Conservation (phyloP, 2,329 filamentous ascomycete species). For the Xylariaceae sp. region DNA sequence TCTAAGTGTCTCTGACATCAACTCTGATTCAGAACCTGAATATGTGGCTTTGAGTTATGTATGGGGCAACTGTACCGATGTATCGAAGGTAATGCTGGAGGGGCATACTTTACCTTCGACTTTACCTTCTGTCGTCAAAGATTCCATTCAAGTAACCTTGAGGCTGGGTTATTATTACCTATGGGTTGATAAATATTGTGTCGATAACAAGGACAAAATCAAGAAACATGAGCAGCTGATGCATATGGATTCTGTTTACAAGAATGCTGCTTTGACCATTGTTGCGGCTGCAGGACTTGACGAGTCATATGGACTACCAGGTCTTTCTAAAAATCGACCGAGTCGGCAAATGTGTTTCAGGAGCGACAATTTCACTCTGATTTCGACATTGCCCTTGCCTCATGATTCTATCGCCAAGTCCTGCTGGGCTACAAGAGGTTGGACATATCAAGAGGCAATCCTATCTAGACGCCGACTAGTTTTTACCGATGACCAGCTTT, state of each 20-base stretch:
- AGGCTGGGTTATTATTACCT: not conserved
- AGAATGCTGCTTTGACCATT: not conserved
- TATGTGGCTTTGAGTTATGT: conserved; percentile 12
- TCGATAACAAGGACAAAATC: not conserved
- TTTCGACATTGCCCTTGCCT: not conserved
- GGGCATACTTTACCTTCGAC: not conserved
- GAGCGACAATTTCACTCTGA: not conserved
- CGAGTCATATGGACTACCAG: not conserved
- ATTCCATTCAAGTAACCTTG: not conserved
- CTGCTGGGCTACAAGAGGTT: no score
- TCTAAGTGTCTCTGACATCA: not conserved
- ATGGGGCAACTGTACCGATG: not conserved
- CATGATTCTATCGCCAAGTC: no score
- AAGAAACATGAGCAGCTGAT: conserved; percentile 3
- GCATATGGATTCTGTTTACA: conserved; percentile 1
- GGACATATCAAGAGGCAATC: conserved; percentile 46
- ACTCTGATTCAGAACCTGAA: not conserved
- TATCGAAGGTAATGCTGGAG: not conserved
- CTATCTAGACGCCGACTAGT: conserved; percentile 40
- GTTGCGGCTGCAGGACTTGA: conserved; percentile 1
- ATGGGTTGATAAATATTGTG: conserved; percentile 2
- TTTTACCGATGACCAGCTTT: conserved; percentile 40
- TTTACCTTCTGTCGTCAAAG: not conserved
- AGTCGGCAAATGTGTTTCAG: not conserved
- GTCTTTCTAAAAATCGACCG: not conserved